A percentile compares a stretch with the other conserved stretches of the same genome.
Conservation (phyloP, 2,329 filamentous ascomycete species). For the Chalara sp. region DNA sequence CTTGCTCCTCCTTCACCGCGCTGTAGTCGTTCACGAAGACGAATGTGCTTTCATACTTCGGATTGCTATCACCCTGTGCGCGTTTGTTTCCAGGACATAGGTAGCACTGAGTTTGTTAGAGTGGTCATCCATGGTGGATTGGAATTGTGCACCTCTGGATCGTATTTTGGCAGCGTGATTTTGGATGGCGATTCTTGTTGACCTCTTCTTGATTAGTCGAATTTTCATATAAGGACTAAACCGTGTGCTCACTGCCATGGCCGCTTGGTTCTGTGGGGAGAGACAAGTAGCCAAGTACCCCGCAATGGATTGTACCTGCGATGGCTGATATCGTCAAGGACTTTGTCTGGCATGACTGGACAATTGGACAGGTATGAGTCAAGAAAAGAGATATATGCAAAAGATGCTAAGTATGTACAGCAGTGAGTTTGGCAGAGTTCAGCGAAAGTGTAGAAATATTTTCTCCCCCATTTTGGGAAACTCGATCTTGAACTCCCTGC, state of each 20-base stretch:
- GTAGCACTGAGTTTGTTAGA: conserved; percentile 62
- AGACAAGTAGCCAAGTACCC: conserved; percentile 88
- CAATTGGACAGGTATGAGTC: too few relatives aligned
- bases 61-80: conserved; percentile 80
- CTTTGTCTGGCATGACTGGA: conserved; percentile 57
- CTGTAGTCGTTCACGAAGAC: conserved; percentile 98
- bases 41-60: conserved; percentile 79
- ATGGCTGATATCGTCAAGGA: conserved; percentile 94
- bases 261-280: conserved; percentile 90
- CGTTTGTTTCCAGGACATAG: conserved; percentile 87
- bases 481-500: too few relatives aligned
- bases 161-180: conserved; percentile 69
- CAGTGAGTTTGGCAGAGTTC: too few relatives aligned
- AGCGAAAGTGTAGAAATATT: too few relatives aligned
- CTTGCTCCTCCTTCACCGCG: conserved; percentile 89
- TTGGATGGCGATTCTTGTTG: conserved; percentile 68
- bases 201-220: conserved; percentile 45
- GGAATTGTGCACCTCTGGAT: conserved; percentile 51
- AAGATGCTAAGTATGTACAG: too few relatives aligned
- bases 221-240: neutral
- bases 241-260: conserved; percentile 79
- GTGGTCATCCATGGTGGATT: conserved; percentile 1
- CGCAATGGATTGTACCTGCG: conserved; percentile 87
- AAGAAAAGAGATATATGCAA: too few relatives aligned
- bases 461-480: too few relatives aligned